Conservation (phyloP, 768 basidiomycete genomes). For the Lentinula sp. region DNA sequence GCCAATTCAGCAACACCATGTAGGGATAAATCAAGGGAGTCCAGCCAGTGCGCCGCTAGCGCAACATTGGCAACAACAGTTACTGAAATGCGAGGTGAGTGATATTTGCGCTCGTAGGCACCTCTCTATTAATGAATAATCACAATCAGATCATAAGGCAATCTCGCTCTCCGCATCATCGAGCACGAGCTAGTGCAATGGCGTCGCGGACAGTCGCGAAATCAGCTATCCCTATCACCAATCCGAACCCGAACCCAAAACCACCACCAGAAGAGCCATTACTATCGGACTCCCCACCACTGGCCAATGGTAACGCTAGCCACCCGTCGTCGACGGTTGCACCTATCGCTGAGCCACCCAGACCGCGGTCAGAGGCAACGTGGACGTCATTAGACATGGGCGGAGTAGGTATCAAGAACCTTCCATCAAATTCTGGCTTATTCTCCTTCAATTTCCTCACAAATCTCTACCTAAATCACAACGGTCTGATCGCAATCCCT, state of each 20-base stretch:
- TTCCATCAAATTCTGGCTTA: conserved; percentile 70
- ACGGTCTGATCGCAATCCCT: conserved; percentile 72
- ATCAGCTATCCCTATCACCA: conserved; percentile 86
- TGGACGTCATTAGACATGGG: conserved; percentile 97
- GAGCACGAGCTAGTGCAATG: conserved; percentile 93
- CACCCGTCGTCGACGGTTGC: conserved; percentile 76
- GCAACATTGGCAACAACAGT: conserved; percentile 89
- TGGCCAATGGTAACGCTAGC: conserved; percentile 14
- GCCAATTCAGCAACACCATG: conserved; percentile 58
- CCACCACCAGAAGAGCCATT: conserved; percentile 23
- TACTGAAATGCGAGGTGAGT: conserved; percentile 85
- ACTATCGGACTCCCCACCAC: conserved; percentile 18
- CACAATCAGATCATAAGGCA: conserved; percentile 68
- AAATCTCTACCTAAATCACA: conserved; percentile 96
- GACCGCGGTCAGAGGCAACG: conserved; percentile 66
- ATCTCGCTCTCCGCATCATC: conserved; percentile 86
- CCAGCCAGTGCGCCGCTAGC: conserved; percentile 44
- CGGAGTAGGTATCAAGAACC: conserved; percentile 87
- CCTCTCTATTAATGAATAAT: conserved; percentile 13
- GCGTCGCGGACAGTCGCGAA: conserved; percentile 83
- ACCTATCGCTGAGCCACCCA: conserved; percentile 61
- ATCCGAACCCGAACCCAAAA: conserved; percentile 85
- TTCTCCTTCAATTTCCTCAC: conserved; percentile 91
- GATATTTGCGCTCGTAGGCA: conserved; percentile 13
- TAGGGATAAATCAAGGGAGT: conserved; percentile 46